Evolutionary conservation across 139 green algal genomes (phyloP).

Genomic region (Coelastrella sp.): DNA sequence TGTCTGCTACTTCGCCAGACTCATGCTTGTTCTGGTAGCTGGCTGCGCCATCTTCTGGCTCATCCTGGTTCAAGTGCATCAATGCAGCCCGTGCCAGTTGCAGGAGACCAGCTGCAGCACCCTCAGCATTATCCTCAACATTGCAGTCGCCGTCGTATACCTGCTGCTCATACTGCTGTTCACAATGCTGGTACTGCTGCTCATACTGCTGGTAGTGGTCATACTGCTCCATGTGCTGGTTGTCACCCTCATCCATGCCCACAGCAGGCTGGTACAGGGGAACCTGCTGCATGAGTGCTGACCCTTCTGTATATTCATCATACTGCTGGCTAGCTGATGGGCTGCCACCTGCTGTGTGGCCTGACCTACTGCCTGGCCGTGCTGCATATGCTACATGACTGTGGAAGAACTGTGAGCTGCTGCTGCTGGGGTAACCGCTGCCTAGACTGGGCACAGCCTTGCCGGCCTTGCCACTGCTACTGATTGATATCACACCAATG

Average conservation of each 20-base stretch:
- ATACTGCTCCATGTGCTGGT: slow-evolving; percentile 4
- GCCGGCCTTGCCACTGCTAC: background rate
- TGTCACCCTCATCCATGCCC: background rate
- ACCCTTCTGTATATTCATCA: background rate
- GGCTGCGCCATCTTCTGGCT: slow-evolving; percentile 9
- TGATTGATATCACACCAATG: slow-evolving; percentile 38
- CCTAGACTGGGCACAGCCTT: slow-evolving; percentile 3
- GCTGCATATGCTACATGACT: background rate
- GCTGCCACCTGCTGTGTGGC: background rate
- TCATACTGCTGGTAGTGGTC: background rate
- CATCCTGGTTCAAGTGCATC: slow-evolving; percentile 29
- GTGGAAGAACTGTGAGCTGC: slow-evolving; percentile 13
- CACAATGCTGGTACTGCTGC: background rate
- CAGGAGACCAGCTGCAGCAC: slow-evolving; percentile 31
- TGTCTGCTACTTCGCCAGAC: background rate
- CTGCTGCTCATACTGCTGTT: background rate
- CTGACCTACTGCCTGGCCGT: background rate
- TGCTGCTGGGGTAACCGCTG: slow-evolving; percentile 41
- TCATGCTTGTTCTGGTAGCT: slow-evolving; percentile 16
- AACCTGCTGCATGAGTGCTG: background rate
- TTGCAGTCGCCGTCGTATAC: too few relatives aligned
- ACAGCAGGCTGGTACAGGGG: background rate
- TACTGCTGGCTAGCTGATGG: slow-evolving; percentile 11
- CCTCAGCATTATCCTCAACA: background rate
- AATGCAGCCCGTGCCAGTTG: slow-evolving; percentile 26